Percentiles rank a stretch among this genome's conserved stretches.
Conservation (phyloP, 2,329 filamentous ascomycete species). For the Hypoxylon rubiginosum region DNA sequence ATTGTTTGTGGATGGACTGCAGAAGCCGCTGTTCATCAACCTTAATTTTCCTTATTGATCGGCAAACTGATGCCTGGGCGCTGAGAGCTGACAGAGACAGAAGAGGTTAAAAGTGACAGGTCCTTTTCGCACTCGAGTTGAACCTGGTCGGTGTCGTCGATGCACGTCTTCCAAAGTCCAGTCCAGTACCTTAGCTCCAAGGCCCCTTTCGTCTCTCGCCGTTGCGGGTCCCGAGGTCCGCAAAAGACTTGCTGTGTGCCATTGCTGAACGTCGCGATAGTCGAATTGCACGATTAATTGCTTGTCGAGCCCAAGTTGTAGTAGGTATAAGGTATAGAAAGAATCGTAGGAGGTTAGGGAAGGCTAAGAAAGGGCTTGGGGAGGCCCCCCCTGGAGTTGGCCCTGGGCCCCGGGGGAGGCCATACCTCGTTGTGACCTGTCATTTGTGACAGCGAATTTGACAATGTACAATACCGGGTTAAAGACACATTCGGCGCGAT, state of each 20-base stretch:
- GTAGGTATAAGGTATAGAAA: background rate
- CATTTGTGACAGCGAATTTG: constrained; percentile 36
- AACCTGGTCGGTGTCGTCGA: constrained; percentile 30
- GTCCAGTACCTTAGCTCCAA: too few species aligned
- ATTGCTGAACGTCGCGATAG: constrained; percentile 42
- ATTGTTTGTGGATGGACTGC: constrained; percentile 11
- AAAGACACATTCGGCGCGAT: constrained; percentile 37
- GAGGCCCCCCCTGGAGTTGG: background rate
- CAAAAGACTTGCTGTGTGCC: constrained; percentile 34
- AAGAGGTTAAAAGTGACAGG: constrained; percentile 29
- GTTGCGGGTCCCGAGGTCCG: constrained; percentile 31
- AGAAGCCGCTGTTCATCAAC: constrained; percentile 28
- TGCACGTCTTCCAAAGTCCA: constrained; percentile 38
- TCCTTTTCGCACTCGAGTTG: constrained; percentile 25
- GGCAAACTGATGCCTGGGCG: constrained; percentile 21
- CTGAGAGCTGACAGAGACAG: constrained; percentile 24
- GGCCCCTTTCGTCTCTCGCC: constrained; percentile 19
- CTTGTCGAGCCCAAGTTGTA: constrained; percentile 25
- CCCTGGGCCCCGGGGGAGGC: background rate
- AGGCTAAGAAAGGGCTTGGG: background rate
- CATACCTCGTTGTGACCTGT: constrained; percentile 36
- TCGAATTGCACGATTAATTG: constrained; percentile 42
- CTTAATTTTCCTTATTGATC: constrained; percentile 32
- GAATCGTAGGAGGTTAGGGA: background rate
- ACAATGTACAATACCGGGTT: constrained; percentile 41